These are phyloP conservation scores for Diaporthe aspalathi DNA, from an alignment of 2,329 filamentous ascomycete genomes.

Conservation along the genomic window DNA sequence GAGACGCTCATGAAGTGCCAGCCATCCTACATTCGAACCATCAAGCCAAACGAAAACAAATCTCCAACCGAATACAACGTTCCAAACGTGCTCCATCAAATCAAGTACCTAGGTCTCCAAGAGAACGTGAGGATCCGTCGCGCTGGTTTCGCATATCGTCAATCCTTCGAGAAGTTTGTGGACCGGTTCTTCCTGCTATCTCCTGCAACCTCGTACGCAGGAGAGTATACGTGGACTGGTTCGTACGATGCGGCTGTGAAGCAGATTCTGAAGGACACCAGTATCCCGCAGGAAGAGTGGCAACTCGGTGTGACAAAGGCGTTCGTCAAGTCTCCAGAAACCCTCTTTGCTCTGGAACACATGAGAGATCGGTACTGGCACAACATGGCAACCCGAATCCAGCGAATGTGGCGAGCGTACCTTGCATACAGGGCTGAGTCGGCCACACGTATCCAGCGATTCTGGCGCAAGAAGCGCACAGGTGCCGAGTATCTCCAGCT, in stretches of 20 bases:
- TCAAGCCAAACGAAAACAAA: constrained; percentile 99
- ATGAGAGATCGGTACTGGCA: constrained; percentile 99
- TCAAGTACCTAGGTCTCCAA: constrained; percentile 99
- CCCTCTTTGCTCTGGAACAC: constrained; percentile 93
- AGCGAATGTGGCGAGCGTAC: constrained; percentile 97
- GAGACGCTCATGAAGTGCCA: constrained; percentile 97
- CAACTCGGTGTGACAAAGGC: constrained; percentile 97
- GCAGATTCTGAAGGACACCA: constrained; percentile 95
- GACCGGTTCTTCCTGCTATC: constrained; percentile 97
- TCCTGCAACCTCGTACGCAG: constrained; percentile 93
- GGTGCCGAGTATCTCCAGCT: constrained; percentile 90
- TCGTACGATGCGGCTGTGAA: constrained; percentile 87
- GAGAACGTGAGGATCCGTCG: constrained; percentile 98
- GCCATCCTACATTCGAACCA: constrained; percentile 97
- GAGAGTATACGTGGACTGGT: constrained; percentile 96
- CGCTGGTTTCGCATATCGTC: constrained; percentile 95
- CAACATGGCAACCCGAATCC: constrained; percentile 98
- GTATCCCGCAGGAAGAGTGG: constrained; percentile 94
- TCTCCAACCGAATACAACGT: constrained; percentile 92
- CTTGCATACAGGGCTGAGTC: constrained; percentile 92
- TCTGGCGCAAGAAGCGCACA: constrained; percentile 93
- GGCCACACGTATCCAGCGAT: constrained; percentile 91
- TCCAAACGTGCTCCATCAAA: constrained; percentile 94
- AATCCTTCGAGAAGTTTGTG: constrained; percentile 97
- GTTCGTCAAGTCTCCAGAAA: constrained; percentile 98